Percentiles rank a stretch among this genome's conserved stretches.
Evolutionary conservation across 257 asterid genomes (phyloP).

Genomic region (Salvia hispanica): DNA sequence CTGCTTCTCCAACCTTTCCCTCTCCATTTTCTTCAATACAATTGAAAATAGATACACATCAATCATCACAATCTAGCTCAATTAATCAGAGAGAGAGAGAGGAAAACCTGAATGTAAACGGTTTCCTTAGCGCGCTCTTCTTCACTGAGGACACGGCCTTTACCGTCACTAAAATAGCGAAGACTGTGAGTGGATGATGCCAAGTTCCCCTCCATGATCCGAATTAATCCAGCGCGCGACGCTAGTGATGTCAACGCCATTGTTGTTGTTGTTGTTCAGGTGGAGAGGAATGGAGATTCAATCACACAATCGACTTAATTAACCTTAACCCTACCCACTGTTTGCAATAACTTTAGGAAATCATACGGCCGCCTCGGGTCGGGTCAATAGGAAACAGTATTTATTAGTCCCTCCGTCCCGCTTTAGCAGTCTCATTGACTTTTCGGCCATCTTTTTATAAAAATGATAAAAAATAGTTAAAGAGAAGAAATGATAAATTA

Average conservation of each 20-base stretch:
- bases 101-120: conserved; percentile 67
- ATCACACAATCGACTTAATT: background rate
- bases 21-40: conserved; percentile 70
- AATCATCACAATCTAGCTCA: background rate
- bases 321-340: no score
- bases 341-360: no score
- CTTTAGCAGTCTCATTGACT: no score
- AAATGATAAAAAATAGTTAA: no score
- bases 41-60: background rate
- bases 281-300: background rate
- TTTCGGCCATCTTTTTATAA: no score
- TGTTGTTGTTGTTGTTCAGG: conserved; percentile 30
- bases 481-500: no score
- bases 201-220: conserved; percentile 32
- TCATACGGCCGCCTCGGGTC: no score
- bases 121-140: conserved; percentile 90
- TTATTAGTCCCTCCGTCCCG: no score
- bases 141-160: conserved; percentile 73
- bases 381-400: no score
- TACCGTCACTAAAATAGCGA: conserved; percentile 52
- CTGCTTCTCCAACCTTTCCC: conserved; percentile 68
- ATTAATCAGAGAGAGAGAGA: background rate
- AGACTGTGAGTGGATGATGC: conserved; percentile 36
- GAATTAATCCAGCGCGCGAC: conserved; percentile 44
- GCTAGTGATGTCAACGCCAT: conserved; percentile 43